Base-by-base conservation (phyloP, 768 basidiomycete genomes). In the Amyloporia xantha region DNA sequence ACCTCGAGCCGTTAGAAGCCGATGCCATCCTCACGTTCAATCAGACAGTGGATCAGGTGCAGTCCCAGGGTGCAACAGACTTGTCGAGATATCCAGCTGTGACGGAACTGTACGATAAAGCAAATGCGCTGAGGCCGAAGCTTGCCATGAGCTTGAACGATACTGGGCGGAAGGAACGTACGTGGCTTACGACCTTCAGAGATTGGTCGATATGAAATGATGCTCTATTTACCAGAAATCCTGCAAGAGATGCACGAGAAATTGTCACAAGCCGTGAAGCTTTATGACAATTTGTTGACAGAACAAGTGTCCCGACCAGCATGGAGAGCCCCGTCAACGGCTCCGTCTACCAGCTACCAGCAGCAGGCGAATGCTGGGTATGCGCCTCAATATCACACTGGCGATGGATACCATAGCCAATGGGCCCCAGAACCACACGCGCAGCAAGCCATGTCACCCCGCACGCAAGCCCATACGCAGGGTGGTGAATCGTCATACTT, bases 241-340 rank as follows among this genome's bases (percentile, higher is more conserved):
- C 71, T 99, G 28, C 73, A 81, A 5, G 93, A 97, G 42, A 97
- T 98, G 92, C 88, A 97, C 58, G 85, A 87, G 41, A 95, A 97
- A 66, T 67, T 99, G 9, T 88, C 91, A 0, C 81, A 95, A 63
- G 92, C 91, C 0, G 91, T 97, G 39, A 86, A 87, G 61, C 69
- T 96, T 3, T 98, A 97, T 62, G 94, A 97, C 56, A 79, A 85
- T 47, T 71, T 96, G 19, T 70, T 95, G 37, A 92, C 92, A 21
- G 78, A 89, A 54, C 89, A 94, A 61, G 73, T 93, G 10, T 74
- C 83, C 2, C 81, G 79, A 36, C 86, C 86, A 1, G 71, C 78
- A 35, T 87, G 86, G 82, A 70, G 79, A 42, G 49, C 56, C 1
- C 57, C 21, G 41, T 61, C 71, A 27, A 57, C 69, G 33, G 68